Percentiles rank a stretch among this genome's conserved stretches.
Conservation (phyloP, 1,284 basidiomycete genomes). For the Trametes polyzona region DNA sequence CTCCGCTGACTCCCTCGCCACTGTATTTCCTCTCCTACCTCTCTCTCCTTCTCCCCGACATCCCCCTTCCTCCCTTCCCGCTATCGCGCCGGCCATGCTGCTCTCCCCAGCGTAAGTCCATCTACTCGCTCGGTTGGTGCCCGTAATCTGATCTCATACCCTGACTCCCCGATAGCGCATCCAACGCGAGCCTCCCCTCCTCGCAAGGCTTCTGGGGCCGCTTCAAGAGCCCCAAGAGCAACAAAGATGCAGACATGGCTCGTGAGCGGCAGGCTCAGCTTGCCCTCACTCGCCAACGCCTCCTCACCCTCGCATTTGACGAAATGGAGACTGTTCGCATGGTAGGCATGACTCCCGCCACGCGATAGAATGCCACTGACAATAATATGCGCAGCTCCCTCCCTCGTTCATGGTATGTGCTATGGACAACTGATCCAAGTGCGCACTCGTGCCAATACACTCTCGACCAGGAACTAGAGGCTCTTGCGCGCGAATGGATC, state of each 20-base stretch:
- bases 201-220: constrained; percentile 65
- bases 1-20: constrained; percentile 23
- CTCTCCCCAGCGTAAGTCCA: constrained; percentile 75
- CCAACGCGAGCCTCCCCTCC: constrained; percentile 63
- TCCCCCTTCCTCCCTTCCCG: constrained; percentile 15
- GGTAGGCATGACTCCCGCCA: constrained; percentile 40
- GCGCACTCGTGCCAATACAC: not conserved
- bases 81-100: constrained; percentile 51
- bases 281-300: constrained; percentile 68
- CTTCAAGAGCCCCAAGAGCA: constrained; percentile 53
- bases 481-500: constrained; percentile 78
- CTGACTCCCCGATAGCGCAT: constrained; percentile 53
- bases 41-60: constrained; percentile 19
- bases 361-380: constrained; percentile 9
- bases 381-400: constrained; percentile 53
- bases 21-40: constrained; percentile 13
- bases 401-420: constrained; percentile 56
- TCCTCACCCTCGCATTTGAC: constrained; percentile 78
- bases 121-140: constrained; percentile 28
- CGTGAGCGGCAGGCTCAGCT: constrained; percentile 53
- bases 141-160: constrained; percentile 37
- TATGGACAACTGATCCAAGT: not conserved
- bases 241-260: constrained; percentile 57
- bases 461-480: constrained; percentile 67
- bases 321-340: constrained; percentile 84